Base-by-base conservation (phyloP, 352 stramenopile genomes). In the Globisporangium alternatum region DNA sequence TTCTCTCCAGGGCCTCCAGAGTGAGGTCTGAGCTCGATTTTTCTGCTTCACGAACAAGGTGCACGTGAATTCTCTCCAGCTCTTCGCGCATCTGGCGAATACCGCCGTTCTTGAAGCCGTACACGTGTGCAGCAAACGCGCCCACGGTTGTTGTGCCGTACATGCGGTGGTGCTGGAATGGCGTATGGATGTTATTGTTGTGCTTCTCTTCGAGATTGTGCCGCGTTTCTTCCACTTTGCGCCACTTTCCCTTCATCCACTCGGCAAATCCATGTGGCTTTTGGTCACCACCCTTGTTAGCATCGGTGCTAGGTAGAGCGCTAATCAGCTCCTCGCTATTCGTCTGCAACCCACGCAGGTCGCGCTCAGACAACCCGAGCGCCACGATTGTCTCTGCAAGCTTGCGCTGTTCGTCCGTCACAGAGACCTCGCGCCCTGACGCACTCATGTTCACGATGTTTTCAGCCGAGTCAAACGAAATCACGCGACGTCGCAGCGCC, bases 101-200 rank as follows among this genome's bases (percentile, higher is more conserved):
- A 4, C 86, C 86, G 28, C 86, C 86, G 17, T 79, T 88, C 35
- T 82, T 84, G 64, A 95, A 95, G 12, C 83, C 84, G 56, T 95
- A 95, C 15, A 90, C 81, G 62, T 95, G 86, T 5, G 86, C 86
- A 17, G 86, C 83, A 72, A 95, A 95, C 3, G 86, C 86, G 1
- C 86, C 86, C 9, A 95, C 86, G 0, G 86, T 95, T 5, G 78
- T 89, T 0, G 84, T 95, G 22, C 81, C 86, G 55, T 92, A 90
- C 80, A 95, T 86, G 28, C 73, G 72, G 41, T 86, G 70, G 9
- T 80, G 72, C 28, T 76, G 62, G 70, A 92, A 93, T 1, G 80
- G 77, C 17, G 62, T 47, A 5, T 52, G 56, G 7, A 22, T 47
- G 21, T 31, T 55, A 8, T n/a, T 41, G 25, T 19, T 5, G 12